Conservation (phyloP, 768 basidiomycete species). For the Pleurotus pulmonarius region DNA sequence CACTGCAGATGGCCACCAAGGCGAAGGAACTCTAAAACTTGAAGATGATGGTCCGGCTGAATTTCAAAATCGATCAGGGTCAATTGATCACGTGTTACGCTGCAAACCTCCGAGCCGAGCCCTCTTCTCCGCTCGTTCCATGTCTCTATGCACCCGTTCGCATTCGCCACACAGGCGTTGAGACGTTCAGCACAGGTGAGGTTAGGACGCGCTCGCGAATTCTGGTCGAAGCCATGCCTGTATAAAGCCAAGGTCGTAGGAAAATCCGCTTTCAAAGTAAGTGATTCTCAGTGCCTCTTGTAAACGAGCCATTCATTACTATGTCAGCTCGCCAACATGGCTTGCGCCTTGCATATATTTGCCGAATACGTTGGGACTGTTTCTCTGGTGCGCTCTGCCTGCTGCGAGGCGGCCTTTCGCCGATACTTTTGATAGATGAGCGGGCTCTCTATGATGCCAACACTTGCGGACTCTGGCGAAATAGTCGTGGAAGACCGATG, state of each 20-base stretch:
- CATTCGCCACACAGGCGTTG: background rate
- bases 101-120: too few species aligned
- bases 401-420: background rate
- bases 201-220: background rate
- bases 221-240: conserved; percentile 15
- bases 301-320: background rate
- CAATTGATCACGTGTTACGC: too few species aligned
- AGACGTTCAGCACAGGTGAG: background rate
- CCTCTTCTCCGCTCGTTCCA: background rate
- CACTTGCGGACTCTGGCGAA: conserved; percentile 57
- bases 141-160: background rate
- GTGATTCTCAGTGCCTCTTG: background rate
- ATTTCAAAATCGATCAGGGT: too few species aligned
- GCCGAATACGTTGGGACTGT: conserved; percentile 56
- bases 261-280: conserved; percentile 15
- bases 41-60: too few species aligned
- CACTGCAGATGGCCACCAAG: too few species aligned
- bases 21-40: too few species aligned
- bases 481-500: conserved; percentile 60
- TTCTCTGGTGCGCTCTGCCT: conserved; percentile 39
- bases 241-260: conserved; percentile 15
- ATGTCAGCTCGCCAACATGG: conserved; percentile 49
- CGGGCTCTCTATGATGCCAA: conserved; percentile 83
- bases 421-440: conserved; percentile 39
- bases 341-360: conserved; percentile 60